Evolutionary conservation across 495 filamentous ascomycete species (phyloP), one percentile per base, ranked within the genome.

Genomic region (Ramalina peruviana): DNA sequence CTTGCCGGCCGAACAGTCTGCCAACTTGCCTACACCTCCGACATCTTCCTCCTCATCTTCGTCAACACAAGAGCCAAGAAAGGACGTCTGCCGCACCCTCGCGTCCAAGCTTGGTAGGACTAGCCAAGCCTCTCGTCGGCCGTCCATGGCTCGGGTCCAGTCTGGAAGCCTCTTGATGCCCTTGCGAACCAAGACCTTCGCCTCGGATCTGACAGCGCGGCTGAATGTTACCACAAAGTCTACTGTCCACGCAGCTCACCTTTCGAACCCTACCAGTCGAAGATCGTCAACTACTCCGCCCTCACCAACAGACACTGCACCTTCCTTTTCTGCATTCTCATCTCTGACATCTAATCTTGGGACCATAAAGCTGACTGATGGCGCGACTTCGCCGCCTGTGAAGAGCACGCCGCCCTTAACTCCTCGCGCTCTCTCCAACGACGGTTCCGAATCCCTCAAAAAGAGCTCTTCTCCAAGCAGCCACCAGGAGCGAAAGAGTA

Each of bases 401-500:
- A 93, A 95, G 88, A 94, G 83, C 70, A 90, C 85, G 53, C 83
- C 86, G 54, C 80, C 87, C 36, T 85, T 87, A 50, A 92, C 88
- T 27, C 90, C 86, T 48, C 80, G 88, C 63, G 80, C 88, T 42
- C 76, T 87, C 62, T 94, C 88, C 41, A 76, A 79, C 63, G 60
- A 60, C 55, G 62, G 61, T 47, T 63, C 60, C 25, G 56, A 58
- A 30, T 19, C 48, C 27, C 43, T 43, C 47, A 52, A 41, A 17
- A 37, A 51, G 40, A 41, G 20, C 15, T 42, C 48, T 66, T 52
- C 64, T 67, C 54, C 74, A 6, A 57, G 68, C 36, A 66, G 68
- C 13, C 56, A 68, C 25, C 61, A 68, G 15, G 58, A 64, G 9
- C 44, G 51, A 17, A 63, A 65, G 37, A 52, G 59, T 25, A 23